Percentiles rank a stretch among this genome's conserved stretches.
These are phyloP conservation scores for Fagopyrum homotropicum DNA, from an alignment of 148 eudicot genomes.

Conservation along the genomic window DNA sequence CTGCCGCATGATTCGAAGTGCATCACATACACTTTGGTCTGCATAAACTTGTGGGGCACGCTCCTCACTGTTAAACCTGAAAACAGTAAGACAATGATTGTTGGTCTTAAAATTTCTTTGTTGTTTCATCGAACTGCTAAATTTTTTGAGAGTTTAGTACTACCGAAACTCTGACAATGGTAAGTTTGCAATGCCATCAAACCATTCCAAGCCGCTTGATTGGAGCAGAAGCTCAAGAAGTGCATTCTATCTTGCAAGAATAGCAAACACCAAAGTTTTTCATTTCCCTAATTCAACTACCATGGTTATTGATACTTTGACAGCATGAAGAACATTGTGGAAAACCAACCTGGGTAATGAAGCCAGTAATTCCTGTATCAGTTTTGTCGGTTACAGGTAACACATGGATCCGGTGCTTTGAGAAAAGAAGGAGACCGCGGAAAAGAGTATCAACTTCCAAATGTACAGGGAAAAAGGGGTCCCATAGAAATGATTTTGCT, in stretches of 20 bases:
- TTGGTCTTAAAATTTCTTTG: not conserved
- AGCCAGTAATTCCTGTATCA: constrained; percentile 23
- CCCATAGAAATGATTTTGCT: constrained; percentile 42
- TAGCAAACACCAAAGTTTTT: not conserved
- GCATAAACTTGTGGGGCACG: constrained; percentile 18
- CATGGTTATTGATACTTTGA: not conserved
- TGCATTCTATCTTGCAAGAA: constrained; percentile 29
- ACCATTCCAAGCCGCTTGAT: constrained; percentile 48
- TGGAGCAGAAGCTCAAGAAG: constrained; percentile 37
- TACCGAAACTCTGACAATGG: constrained; percentile 32
- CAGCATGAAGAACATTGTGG: no score
- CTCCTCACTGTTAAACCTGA: constrained; percentile 24
- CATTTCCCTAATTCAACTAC: not conserved
- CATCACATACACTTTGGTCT: constrained; percentile 35
- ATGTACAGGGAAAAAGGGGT: constrained; percentile 38
- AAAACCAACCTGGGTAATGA: constrained; percentile 33
- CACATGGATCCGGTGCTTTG: constrained; percentile 34
- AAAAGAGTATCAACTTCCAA: constrained; percentile 30
- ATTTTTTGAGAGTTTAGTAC: no score
- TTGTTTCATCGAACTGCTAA: no score
- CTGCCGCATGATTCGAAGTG: constrained; percentile 19
- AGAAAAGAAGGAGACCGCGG: constrained; percentile 36
- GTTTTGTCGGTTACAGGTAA: constrained; percentile 32
- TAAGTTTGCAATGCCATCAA: constrained; percentile 33
- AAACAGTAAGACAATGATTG: not conserved